Conservation (phyloP, 768 basidiomycete species). For the Mycena haematopus region DNA sequence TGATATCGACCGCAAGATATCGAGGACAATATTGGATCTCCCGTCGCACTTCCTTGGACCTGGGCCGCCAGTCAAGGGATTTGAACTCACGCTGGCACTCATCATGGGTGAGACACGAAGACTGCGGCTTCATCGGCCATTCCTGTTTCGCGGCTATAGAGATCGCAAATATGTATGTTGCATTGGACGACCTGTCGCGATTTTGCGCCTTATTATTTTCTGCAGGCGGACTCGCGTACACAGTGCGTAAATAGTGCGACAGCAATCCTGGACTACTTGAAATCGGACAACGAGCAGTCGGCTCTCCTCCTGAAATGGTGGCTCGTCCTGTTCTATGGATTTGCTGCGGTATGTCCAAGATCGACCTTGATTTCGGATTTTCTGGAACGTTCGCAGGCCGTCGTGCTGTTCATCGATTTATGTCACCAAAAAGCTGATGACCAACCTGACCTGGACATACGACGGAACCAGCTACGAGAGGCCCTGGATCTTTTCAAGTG, state of each 20-base stretch:
- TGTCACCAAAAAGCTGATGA: slow-evolving; percentile 32
- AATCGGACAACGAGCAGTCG: slow-evolving; percentile 31
- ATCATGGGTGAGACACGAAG: slow-evolving; percentile 37
- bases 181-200: neutral
- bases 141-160: slow-evolving; percentile 34
- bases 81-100: slow-evolving; percentile 32
- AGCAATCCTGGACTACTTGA: slow-evolving; percentile 32
- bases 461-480: slow-evolving; percentile 30
- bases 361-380: neutral
- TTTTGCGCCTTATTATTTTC: neutral
- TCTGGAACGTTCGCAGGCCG: slow-evolving; percentile 19
- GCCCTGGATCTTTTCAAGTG: slow-evolving; percentile 36
- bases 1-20: slow-evolving; percentile 34
- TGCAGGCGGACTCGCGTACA: slow-evolving; percentile 32
- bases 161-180: slow-evolving; percentile 34
- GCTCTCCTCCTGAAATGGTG: slow-evolving; percentile 35
- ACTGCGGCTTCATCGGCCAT: slow-evolving; percentile 36
- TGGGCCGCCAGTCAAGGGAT: slow-evolving; percentile 25
- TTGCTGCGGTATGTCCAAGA: slow-evolving; percentile 32
- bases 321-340: slow-evolving; percentile 34
- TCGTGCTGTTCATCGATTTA: slow-evolving; percentile 37
- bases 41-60: slow-evolving; percentile 26
- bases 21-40: slow-evolving; percentile 25
- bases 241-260: slow-evolving; percentile 36
- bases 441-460: slow-evolving; percentile 26